Conservation (phyloP, 139 green algal species). For the Deuterostichococcus epilithicus region DNA sequence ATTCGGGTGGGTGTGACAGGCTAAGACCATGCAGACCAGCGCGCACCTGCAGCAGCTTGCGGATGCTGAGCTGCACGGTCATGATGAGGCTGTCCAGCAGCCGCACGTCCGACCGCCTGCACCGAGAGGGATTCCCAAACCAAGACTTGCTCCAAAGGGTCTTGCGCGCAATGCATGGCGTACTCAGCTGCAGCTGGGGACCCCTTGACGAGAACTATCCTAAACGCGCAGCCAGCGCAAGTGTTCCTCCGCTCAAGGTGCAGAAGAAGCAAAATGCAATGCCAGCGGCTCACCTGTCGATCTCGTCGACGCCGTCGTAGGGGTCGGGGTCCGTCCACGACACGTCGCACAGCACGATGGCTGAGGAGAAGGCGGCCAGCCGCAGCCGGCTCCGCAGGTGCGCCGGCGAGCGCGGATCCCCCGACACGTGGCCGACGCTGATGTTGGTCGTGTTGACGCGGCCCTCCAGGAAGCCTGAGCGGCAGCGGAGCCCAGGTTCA, state of each 20-base stretch:
- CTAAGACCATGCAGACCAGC: background rate
- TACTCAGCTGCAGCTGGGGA: too few relatives aligned
- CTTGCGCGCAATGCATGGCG: too few relatives aligned
- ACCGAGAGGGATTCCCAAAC: too few relatives aligned
- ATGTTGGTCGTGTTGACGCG: background rate
- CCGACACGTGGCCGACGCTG: background rate
- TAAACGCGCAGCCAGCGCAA: too few relatives aligned
- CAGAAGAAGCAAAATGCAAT: too few relatives aligned
- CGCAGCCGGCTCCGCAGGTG: background rate
- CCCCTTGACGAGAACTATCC: too few relatives aligned
- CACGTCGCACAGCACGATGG: slow-evolving; percentile 40
- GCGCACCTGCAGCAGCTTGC: background rate
- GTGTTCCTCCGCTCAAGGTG: too few relatives aligned
- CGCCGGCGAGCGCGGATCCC: background rate
- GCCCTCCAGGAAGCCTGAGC: slow-evolving; percentile 1
- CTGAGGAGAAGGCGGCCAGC: background rate
- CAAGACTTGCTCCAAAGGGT: too few relatives aligned
- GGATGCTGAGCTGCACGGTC: slow-evolving; percentile 4
- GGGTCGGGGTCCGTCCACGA: slow-evolving; percentile 34
- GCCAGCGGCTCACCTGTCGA: slow-evolving; percentile 26
- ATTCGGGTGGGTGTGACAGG: background rate
- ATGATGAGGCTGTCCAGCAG: slow-evolving; percentile 3
- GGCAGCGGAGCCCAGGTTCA: too few relatives aligned
- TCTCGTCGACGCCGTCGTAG: slow-evolving; percentile 24
- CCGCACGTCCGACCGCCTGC: background rate